phyloP scores from a whole-genome alignment of 148 eudicot species.

The Camellia sinensis region DNA sequence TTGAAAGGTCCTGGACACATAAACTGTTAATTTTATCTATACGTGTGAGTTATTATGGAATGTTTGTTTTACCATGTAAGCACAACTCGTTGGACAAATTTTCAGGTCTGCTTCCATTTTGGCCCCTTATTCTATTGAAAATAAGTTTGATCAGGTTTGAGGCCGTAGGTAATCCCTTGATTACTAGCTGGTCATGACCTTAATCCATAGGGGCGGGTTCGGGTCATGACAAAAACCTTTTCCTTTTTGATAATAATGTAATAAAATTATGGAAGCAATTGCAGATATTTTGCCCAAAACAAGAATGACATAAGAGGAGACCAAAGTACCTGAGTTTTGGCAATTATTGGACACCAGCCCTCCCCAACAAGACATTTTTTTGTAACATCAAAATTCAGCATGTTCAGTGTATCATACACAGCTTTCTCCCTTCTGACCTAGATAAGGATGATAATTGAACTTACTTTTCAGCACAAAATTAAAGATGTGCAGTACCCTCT shows the following conservation, averaged over 20 bases:
- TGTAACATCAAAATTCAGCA: conserved; percentile 98
- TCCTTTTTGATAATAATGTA: conserved; percentile 1
- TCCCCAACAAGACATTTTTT: conserved; percentile 99
- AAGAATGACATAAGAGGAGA: background rate
- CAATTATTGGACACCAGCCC: conserved; percentile 98
- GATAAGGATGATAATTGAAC: conserved; percentile 14
- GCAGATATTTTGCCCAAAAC: background rate
- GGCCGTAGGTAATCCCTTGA: too few relatives aligned
- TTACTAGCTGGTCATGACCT: too few relatives aligned
- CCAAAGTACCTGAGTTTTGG: conserved; percentile 65
- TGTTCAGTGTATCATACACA: conserved; percentile 91
- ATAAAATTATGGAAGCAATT: conserved; percentile 2
- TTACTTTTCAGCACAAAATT: background rate
- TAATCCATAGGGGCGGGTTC: too few relatives aligned
- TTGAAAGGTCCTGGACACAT: too few relatives aligned
- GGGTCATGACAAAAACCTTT: background rate
- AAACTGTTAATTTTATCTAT: too few relatives aligned
- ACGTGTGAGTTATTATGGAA: too few relatives aligned
- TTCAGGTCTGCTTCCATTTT: too few relatives aligned
- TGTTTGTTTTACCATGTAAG: too few relatives aligned
- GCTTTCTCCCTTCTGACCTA: conserved; percentile 99
- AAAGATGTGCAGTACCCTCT: background rate
- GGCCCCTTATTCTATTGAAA: too few relatives aligned
- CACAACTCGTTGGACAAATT: too few relatives aligned
- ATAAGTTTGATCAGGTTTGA: too few relatives aligned